Evolutionary conservation across 2,329 filamentous ascomycete species (phyloP).

Genomic region (Diaporthe sp.): DNA sequence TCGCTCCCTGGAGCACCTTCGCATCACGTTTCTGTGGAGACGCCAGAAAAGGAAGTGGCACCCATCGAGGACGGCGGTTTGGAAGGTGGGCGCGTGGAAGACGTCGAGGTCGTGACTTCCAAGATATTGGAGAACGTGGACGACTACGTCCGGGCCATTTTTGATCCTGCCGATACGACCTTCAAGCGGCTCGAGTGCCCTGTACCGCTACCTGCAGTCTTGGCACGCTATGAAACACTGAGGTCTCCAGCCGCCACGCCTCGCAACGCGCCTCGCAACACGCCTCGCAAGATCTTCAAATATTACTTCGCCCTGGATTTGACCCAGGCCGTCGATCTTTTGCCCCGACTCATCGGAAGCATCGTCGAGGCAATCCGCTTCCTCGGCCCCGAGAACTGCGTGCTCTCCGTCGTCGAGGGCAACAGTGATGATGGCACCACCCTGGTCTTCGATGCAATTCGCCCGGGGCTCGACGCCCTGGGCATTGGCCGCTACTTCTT

Average conservation of each 20-base stretch:
- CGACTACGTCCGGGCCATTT: slow-evolving; percentile 24
- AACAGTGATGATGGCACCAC: slow-evolving; percentile 61
- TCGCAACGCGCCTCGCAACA: slow-evolving; percentile 7
- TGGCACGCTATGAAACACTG: slow-evolving; percentile 35
- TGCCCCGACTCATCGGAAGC: slow-evolving; percentile 61
- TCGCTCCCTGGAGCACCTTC: neutral
- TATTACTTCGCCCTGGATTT: slow-evolving; percentile 68
- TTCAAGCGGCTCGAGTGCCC: slow-evolving; percentile 37
- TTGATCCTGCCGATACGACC: slow-evolving; percentile 32
- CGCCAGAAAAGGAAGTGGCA: neutral
- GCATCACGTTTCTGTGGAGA: neutral
- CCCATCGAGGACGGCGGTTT: neutral
- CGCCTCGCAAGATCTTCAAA: slow-evolving; percentile 34
- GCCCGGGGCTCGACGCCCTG: slow-evolving; percentile 54
- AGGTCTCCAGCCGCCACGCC: neutral
- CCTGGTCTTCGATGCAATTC: slow-evolving; percentile 62
- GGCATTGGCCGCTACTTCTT: slow-evolving; percentile 58
- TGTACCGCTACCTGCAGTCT: slow-evolving; percentile 21
- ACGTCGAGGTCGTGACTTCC: neutral
- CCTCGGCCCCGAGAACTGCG: slow-evolving; percentile 58
- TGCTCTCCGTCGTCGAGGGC: slow-evolving; percentile 61
- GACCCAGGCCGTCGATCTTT: slow-evolving; percentile 56
- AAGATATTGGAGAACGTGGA: slow-evolving; percentile 12
- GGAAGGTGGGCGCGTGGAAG: neutral
- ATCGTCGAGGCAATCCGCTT: slow-evolving; percentile 59